These are phyloP conservation scores for Nymphaea thermarum DNA, from an alignment of 164 flowering plant genomes.

Conservation along the genomic window DNA sequence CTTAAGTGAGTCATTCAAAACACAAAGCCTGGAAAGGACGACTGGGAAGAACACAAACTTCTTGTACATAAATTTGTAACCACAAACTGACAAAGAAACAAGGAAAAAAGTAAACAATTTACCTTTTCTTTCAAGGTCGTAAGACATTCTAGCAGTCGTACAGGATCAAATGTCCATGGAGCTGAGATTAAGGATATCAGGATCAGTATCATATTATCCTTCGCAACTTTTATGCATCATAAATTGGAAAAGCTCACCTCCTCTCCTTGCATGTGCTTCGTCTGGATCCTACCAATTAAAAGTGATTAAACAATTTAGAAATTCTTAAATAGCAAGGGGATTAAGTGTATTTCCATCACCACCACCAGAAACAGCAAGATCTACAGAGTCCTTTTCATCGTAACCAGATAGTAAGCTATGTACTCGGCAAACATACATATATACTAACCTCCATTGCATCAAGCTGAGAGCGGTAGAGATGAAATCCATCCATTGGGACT, in stretches of 20 bases:
- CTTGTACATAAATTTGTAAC: too few relatives aligned
- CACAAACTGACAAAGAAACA: too few relatives aligned
- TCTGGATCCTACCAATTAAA: slow-evolving; percentile 46
- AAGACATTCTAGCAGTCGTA: slow-evolving; percentile 41
- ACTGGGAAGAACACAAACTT: too few relatives aligned
- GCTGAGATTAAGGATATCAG: slow-evolving; percentile 41
- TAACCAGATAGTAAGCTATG: background rate
- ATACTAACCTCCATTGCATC: slow-evolving; percentile 79
- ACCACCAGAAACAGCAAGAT: too few relatives aligned
- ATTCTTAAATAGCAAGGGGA: too few relatives aligned
- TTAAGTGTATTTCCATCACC: too few relatives aligned
- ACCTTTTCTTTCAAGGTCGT: slow-evolving; percentile 54
- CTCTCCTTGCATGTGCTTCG: slow-evolving; percentile 99
- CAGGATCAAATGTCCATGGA: slow-evolving; percentile 93
- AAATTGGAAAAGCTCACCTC: slow-evolving; percentile 51
- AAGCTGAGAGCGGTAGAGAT: slow-evolving; percentile 80
- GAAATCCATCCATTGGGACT: slow-evolving; percentile 97
- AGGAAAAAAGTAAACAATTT: background rate
- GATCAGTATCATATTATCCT: slow-evolving; percentile 6
- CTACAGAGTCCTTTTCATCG: background rate
- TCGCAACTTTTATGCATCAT: background rate
- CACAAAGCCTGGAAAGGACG: too few relatives aligned
- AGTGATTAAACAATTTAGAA: too few relatives aligned
- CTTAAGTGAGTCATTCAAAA: too few relatives aligned
- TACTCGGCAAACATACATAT: background rate